Base-by-base conservation (phyloP, 345 rosid genomes). In the Durio zibethinus region DNA sequence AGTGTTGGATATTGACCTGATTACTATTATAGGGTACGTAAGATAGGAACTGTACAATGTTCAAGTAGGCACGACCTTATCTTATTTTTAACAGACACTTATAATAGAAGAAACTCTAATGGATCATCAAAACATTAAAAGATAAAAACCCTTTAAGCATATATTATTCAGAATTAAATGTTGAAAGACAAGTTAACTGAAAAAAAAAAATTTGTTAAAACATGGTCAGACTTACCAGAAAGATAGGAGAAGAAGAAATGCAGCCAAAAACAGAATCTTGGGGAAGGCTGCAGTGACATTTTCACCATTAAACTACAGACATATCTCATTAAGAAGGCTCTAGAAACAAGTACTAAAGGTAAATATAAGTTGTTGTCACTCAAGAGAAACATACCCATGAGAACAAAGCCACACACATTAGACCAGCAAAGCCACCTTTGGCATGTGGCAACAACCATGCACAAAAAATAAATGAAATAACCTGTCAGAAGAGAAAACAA, bases 191-290 rank as follows among this genome's bases (percentile, higher is more conserved):
- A 36, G 23, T 54, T 42, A 21, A 42, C 15, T 31, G 4, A 6
- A 18, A 52, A 31, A 52, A 33, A 4, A 52, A 31, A 52, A 33
- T 2, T 18, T 23, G 25, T 3, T 72, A 33, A 20, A 57, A 54
- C 25, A n/a, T 14, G 10, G 63, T 33, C 47, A 76, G 62, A 72
- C 87, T 12, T 84, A 90, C 94, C 94, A 88, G 88, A 86, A 90
- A 77, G 94, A 90, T 67, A 90, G 62, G 38, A 90, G 89, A 40
- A 90, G 88, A 76, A 90, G 94, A 83, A 90, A 90, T 31, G 88
- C 85, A 29, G 90, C 83, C 65, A 88, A 86, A 69, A 79, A 80
- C 29, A 86, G 81, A 80, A 90, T 87, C 75, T 82, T 78, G 70
- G 94, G 92, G 74, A 88, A 75, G 61, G 90, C 94, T 90, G 90